phyloP scores from a whole-genome alignment of 495 filamentous ascomycete species.

The Aspergillus leporis region DNA sequence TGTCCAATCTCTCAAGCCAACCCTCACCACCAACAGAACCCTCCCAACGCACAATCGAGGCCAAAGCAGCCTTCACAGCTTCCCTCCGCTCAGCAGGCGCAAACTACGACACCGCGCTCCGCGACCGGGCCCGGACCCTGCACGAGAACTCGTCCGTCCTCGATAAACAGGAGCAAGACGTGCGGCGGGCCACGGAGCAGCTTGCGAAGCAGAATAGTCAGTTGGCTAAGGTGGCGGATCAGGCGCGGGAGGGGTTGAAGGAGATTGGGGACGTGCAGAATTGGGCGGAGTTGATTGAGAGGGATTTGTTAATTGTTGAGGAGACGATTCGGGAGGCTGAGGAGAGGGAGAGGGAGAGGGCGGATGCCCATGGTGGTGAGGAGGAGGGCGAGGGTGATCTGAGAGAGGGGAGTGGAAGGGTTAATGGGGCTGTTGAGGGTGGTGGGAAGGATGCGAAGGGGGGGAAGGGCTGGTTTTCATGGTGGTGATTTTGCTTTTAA shows the following conservation, averaged over 20 bases:
- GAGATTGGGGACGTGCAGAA: slow-evolving; percentile 97
- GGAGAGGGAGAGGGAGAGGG: slow-evolving; percentile 22
- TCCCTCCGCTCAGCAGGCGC: slow-evolving; percentile 71
- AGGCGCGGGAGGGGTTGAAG: slow-evolving; percentile 73
- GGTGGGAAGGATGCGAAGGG: slow-evolving; percentile 17
- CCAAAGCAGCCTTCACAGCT: slow-evolving; percentile 74
- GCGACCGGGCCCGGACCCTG: slow-evolving; percentile 71
- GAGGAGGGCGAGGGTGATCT: slow-evolving; percentile 2
- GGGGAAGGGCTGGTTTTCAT: slow-evolving; percentile 32
- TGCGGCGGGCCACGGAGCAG: slow-evolving; percentile 62
- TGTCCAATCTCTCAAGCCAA: neutral
- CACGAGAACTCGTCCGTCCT: slow-evolving; percentile 72
- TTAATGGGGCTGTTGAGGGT: slow-evolving; percentile 12
- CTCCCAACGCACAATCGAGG: slow-evolving; percentile 56
- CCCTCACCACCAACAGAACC: neutral
- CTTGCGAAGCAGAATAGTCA: slow-evolving; percentile 71
- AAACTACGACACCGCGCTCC: slow-evolving; percentile 67
- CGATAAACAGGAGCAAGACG: slow-evolving; percentile 67
- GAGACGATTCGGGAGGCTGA: slow-evolving; percentile 75
- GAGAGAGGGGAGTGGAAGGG: neutral
- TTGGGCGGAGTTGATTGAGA: slow-evolving; percentile 95
- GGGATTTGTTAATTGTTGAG: slow-evolving; percentile 84
- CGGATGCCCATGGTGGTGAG: slow-evolving; percentile 2
- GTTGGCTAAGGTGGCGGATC: slow-evolving; percentile 66
- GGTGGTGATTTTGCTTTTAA: slow-evolving; percentile 36